Evolutionary conservation across 2,329 filamentous ascomycete genomes (phyloP).

Genomic region (Stagonosporopsis vannaccii): DNA sequence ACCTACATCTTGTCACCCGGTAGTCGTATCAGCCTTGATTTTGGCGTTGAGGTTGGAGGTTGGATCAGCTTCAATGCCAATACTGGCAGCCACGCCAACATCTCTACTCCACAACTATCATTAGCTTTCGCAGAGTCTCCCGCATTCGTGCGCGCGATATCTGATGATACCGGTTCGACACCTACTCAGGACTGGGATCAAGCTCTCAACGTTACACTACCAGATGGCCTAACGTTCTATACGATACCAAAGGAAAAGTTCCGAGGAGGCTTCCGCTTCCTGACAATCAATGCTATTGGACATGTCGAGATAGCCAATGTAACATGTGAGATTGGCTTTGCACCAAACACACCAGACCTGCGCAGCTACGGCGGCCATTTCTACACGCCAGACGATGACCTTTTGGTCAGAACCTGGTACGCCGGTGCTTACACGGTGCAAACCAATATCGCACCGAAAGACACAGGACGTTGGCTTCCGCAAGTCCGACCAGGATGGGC

Average conservation of each 20-base stretch:
- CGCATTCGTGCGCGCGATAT: slow-evolving; percentile 21
- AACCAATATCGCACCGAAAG: slow-evolving; percentile 45
- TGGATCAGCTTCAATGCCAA: slow-evolving; percentile 19
- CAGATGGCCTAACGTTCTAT: slow-evolving; percentile 9
- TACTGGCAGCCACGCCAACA: background rate
- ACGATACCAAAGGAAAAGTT: slow-evolving; percentile 19
- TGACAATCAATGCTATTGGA: slow-evolving; percentile 19
- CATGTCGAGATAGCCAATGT: slow-evolving; percentile 21
- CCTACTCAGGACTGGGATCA: slow-evolving; percentile 22
- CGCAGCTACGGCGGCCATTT: slow-evolving; percentile 60
- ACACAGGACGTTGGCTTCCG: slow-evolving; percentile 42
- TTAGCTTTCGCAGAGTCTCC: slow-evolving; percentile 26
- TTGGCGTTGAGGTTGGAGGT: slow-evolving; percentile 25
- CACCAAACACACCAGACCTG: slow-evolving; percentile 59
- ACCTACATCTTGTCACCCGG: slow-evolving; percentile 3
- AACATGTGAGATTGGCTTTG: slow-evolving; percentile 50
- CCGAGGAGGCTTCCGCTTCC: slow-evolving; percentile 26
- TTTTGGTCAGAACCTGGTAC: slow-evolving; percentile 66
- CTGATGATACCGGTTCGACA: slow-evolving; percentile 23
- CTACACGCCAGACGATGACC: slow-evolving; percentile 35
- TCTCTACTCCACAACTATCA: slow-evolving; percentile 17
- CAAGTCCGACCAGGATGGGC: slow-evolving; percentile 40
- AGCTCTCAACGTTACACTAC: slow-evolving; percentile 18
- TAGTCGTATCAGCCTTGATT: slow-evolving; percentile 20
- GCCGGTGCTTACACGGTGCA: slow-evolving; percentile 54